Conservation (phyloP, 2,329 filamentous ascomycete genomes). For the Didymella pinodella region DNA sequence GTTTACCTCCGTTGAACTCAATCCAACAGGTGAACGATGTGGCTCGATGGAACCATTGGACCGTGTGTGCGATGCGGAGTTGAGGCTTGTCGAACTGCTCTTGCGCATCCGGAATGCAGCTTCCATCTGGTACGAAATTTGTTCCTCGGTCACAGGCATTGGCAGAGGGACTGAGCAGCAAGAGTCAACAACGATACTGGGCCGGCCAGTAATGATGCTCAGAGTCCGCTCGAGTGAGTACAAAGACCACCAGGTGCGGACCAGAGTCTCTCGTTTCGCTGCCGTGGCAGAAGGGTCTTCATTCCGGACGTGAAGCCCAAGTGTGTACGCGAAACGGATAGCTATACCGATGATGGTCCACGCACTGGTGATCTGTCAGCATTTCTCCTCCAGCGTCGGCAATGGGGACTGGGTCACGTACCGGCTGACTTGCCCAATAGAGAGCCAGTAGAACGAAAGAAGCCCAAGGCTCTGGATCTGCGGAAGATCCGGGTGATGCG, state of each 20-base stretch:
- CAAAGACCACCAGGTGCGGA: slow-evolving; percentile 54
- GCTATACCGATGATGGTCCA: slow-evolving; percentile 51
- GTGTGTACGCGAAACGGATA: slow-evolving; percentile 48
- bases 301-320: slow-evolving; percentile 53
- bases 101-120: slow-evolving; percentile 18
- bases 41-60: slow-evolving; percentile 8
- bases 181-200: slow-evolving; percentile 48
- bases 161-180: slow-evolving; percentile 49
- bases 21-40: slow-evolving; percentile 8
- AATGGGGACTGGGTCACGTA: slow-evolving; percentile 27
- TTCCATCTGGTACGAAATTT: slow-evolving; percentile 23
- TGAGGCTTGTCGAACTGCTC: slow-evolving; percentile 9
- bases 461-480: slow-evolving; percentile 52
- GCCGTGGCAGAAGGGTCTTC: slow-evolving; percentile 40
- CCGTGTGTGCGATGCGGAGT: slow-evolving; percentile 3
- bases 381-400: neutral
- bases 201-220: slow-evolving; percentile 51
- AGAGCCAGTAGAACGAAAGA: slow-evolving; percentile 52
- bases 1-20: slow-evolving; percentile 21
- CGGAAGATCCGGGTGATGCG: slow-evolving; percentile 48
- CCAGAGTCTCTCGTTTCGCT: slow-evolving; percentile 46
- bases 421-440: slow-evolving; percentile 53
- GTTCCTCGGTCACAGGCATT: slow-evolving; percentile 33
- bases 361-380: slow-evolving; percentile 35
- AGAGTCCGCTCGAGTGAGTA: slow-evolving; percentile 52